These are phyloP conservation scores for Rutstroemia sp. DNA, from an alignment of 2,329 filamentous ascomycete species.

Conservation along the genomic window DNA sequence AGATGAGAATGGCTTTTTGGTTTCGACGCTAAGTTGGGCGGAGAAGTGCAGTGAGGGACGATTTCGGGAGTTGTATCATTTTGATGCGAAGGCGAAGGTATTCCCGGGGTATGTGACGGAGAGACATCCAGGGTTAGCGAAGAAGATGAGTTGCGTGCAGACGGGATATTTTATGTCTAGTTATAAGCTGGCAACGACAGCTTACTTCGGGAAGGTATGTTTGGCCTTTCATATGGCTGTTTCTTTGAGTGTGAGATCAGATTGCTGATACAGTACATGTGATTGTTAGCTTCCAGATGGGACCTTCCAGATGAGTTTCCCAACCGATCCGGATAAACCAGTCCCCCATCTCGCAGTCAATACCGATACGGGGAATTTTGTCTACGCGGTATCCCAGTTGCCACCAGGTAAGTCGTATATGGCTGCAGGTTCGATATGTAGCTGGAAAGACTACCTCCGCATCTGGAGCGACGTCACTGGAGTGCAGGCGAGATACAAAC, in stretches of 20 bases:
- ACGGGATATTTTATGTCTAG: slow-evolving; percentile 34
- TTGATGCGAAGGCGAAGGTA: slow-evolving; percentile 44
- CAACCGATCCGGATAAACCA: slow-evolving; percentile 32
- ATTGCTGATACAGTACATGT: background rate
- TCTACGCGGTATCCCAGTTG: slow-evolving; percentile 24
- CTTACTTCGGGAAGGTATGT: slow-evolving; percentile 40
- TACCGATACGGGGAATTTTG: slow-evolving; percentile 33
- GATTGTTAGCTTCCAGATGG: slow-evolving; percentile 32
- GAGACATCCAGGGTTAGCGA: slow-evolving; percentile 37
- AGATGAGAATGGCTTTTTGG: slow-evolving; percentile 19
- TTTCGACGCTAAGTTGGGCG: slow-evolving; percentile 38
- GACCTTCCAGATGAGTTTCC: slow-evolving; percentile 41
- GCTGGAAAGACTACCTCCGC: slow-evolving; percentile 14
- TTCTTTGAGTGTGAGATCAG: background rate
- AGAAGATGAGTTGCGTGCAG: slow-evolving; percentile 39
- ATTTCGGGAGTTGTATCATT: slow-evolving; percentile 43
- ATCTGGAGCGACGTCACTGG: slow-evolving; percentile 17
- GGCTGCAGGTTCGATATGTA: slow-evolving; percentile 13
- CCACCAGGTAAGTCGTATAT: slow-evolving; percentile 19
- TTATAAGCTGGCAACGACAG: slow-evolving; percentile 38
- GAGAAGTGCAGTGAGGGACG: slow-evolving; percentile 37
- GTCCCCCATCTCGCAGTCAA: slow-evolving; percentile 37
- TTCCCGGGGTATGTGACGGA: slow-evolving; percentile 28
- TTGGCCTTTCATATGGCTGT: background rate
- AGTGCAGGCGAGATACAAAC: slow-evolving; percentile 10